Base-by-base conservation (phyloP, 257 asterid species). In the Salvia rosmarinus region DNA sequence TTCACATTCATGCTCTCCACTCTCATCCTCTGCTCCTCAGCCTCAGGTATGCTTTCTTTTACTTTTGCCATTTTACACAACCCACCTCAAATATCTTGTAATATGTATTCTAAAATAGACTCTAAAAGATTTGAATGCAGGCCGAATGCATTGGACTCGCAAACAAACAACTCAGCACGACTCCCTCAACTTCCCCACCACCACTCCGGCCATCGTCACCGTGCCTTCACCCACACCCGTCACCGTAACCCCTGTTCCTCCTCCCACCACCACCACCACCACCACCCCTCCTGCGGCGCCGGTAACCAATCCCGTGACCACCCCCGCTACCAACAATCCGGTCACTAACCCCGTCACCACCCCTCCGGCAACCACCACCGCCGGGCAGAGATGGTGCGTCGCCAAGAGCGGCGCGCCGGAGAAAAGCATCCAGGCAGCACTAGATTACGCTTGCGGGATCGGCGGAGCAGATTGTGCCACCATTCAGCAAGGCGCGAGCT, bases 381-480 rank as follows among this genome's bases (percentile, higher is more conserved):
- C 80, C 7, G 96, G 96, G 69, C 90, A 85, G 88, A 74, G 86
- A 70, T 92, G 96, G 96, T 92, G 98, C 50, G 87, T 92, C 8
- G 97, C 96, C 0, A 88, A 81, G 84, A 74, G 75, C 56, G 98
- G 98, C 9, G 78, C 42, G 10, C 52, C 76, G n/a, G 84, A 86
- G 52, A 72, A 77, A 19, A 51, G 80, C 34, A 65, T 92, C 39
- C 96, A 92, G 60, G 46, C 82, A 0, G 98, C 95, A 0, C 77
- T 94, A n/a, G 98, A 94, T 75, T 94, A 88, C 32, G 96, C 99
- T 0, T 94, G 99, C 72, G 98, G 99, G 69, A 79, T 68, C 0
- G 96, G 96, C 6, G 86, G 87, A 9, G 99, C 91, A 4, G 96
- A 95, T 64, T 95, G 99, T 19, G 66, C 90, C 0, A 67, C 79